Evolutionary conservation across 2,329 filamentous ascomycete species (phyloP).

Genomic region (Exophiala xenobiotica): DNA sequence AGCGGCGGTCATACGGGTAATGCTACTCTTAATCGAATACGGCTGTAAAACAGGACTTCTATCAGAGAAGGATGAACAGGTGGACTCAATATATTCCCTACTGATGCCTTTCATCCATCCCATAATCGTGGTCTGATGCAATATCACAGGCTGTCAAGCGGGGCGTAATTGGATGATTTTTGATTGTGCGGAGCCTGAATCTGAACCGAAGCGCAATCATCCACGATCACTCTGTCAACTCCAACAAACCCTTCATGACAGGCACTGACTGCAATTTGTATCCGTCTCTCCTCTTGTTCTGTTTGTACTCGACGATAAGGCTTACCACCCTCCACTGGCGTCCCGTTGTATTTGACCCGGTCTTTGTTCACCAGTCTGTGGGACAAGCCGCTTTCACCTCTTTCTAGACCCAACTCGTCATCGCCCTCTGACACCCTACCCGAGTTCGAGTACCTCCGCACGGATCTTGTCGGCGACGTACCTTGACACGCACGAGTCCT

Average conservation of each 20-base stretch:
- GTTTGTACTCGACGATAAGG: background rate
- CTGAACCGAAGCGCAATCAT: background rate
- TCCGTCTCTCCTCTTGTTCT: background rate
- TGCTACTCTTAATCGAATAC: background rate
- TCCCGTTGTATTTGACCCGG: background rate
- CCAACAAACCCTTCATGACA: background rate
- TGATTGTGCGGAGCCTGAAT: conserved; percentile 8
- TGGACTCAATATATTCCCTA: background rate
- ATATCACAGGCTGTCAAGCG: background rate
- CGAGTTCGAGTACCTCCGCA: no score
- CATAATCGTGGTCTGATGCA: background rate
- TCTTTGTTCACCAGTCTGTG: background rate
- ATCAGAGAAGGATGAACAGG: background rate
- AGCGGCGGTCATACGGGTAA: background rate
- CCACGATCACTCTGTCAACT: conserved; percentile 1
- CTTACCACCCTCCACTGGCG: background rate
- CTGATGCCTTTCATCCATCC: background rate
- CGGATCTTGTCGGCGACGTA: no score
- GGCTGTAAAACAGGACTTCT: background rate
- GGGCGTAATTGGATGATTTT: conserved; percentile 1
- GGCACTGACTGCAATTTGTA: background rate
- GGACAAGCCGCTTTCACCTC: background rate
- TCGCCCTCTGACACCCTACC: no score
- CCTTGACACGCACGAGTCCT: no score
- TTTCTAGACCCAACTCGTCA: no score